Evolutionary conservation across 1,139 yeast genomes (phyloP), one percentile per base, ranked within the genome.

Genomic region (Kluyveromyces sp.): DNA sequence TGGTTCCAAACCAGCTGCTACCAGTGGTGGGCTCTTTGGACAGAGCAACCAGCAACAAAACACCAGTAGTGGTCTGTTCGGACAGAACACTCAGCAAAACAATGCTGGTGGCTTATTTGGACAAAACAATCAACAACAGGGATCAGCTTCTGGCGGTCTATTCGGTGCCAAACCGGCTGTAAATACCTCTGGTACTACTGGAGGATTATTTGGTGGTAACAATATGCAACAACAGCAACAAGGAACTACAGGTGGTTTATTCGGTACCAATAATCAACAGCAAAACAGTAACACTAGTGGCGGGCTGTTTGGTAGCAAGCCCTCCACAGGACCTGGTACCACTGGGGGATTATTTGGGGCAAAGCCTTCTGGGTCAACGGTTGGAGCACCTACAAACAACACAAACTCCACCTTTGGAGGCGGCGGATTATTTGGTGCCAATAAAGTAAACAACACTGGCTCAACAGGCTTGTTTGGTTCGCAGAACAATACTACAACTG

Each of bases 231-330:
- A 33, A 32, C 61, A 19, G n/a, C n/a, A n/a, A 61, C 65, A 26
- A 66, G 68, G 39, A 9, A 33, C n/a, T 19, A 43, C 52, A 11
- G 65, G 64, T 30, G 63, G 68, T 6, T 46, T 64, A 22, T 66
- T 66, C 52, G 71, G 70, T 13, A 15, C 13, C 13, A 33, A 33
- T 26, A 41, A 13, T 55, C 49, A 42, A 45, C 41, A 39, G 31
- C 42, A 46, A 42, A 41, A 39, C 48, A 42, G 31, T 36, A 34
- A 36, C 38, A 45, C 40, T 30, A 34, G 52, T 17, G 61, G 59
- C 39, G 67, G 70, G 3, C 51, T 64, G 31, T 66, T 66, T 53
- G 72, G 71, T 15, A 54, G 48, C 46, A 52, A 46, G 44, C 48
- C 51, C 46, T 41, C 58, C 11, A 16, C 40, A 7, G 25, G 26